A percentile compares a stretch with the other conserved stretches of the same genome.
Conservation (phyloP, 1,139 yeast species). For the Ashbya aceris region DNA sequence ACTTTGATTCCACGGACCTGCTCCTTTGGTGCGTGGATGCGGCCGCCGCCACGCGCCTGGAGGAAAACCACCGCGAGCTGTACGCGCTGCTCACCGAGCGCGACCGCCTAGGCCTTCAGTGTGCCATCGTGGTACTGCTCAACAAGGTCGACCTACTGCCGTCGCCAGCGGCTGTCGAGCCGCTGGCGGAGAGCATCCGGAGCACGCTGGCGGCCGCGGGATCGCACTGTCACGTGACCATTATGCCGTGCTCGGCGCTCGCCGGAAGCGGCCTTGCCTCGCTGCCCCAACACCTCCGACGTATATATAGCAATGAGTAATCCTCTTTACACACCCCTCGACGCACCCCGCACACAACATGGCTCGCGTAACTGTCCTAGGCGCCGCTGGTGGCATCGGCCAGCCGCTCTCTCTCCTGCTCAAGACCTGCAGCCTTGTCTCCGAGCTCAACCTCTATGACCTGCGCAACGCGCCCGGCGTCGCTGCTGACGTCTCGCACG, state of each 20-base stretch:
- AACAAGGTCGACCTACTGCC: slow-evolving; percentile 47
- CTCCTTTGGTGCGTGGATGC: slow-evolving; percentile 91
- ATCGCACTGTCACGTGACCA: slow-evolving; percentile 1
- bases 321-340: neutral
- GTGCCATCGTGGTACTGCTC: slow-evolving; percentile 45
- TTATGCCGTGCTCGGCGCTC: slow-evolving; percentile 8
- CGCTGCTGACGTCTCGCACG: slow-evolving; percentile 66
- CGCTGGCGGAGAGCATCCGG: neutral
- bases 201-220: neutral
- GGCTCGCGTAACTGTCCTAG: slow-evolving; percentile 66
- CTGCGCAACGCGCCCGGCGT: slow-evolving; percentile 63
- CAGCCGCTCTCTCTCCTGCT: slow-evolving; percentile 62
- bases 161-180: neutral
- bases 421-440: slow-evolving; percentile 46
- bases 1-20: slow-evolving; percentile 76
- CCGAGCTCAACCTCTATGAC: slow-evolving; percentile 54
- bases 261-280: slow-evolving; percentile 8
- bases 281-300: slow-evolving; percentile 2
- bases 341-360: slow-evolving; percentile 18
- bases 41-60: slow-evolving; percentile 48
- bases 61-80: slow-evolving; percentile 59
- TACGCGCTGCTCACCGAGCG: slow-evolving; percentile 56
- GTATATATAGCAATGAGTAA: slow-evolving; percentile 2
- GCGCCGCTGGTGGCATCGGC: slow-evolving; percentile 79
- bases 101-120: slow-evolving; percentile 46